Evolutionary conservation across 108 stramenopile genomes (phyloP), one percentile per base, ranked within the genome.

Genomic region (Fragilaria crotonensis): DNA sequence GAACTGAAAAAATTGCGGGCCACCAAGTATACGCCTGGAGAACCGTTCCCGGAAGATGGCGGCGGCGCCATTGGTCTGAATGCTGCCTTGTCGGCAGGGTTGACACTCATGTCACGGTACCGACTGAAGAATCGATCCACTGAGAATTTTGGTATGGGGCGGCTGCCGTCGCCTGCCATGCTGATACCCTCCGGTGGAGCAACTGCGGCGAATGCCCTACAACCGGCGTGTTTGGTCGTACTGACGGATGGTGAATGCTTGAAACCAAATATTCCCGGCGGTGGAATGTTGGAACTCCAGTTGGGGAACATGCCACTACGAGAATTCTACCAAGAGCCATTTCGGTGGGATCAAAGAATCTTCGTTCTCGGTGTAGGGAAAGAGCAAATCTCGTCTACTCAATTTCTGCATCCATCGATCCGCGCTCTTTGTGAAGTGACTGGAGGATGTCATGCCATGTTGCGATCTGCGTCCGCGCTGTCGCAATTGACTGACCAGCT

Each of bases 341-440:
- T 90, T 68, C 70, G 89, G 52, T 90, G 89, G 89, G 89, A 90
- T 60, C 89, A 90, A 68, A 62, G 89, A 41, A 77, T 90, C 4
- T 86, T 86, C 62, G 75, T 79, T 41, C 48, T 90, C 33, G 83
- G 81, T 46, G 75, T 77, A 41, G 80, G 80, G 45, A 69, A 60
- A 0, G 61, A 56, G 33, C 47, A 62, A 5, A 50, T 49, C 0
- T 33, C 64, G 18, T 71, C 81, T 14, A 54, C 68, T 1, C 75
- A 81, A 22, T 77, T 64, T 49, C 54, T 89, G 23, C 89, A 84
- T 68, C 73, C 78, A 31, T 79, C 79, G 26, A 64, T 90, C 21
- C 49, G 75, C 54, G 77, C 85, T 21, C 68, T 90, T 5, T 86
- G 85, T 54, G 89, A 87, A 62, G 89, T 90, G n/a, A 87, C 89